Evolutionary conservation across 148 eudicot species (phyloP), one percentile per base, ranked within the genome.

Genomic region (Silene conica): DNA sequence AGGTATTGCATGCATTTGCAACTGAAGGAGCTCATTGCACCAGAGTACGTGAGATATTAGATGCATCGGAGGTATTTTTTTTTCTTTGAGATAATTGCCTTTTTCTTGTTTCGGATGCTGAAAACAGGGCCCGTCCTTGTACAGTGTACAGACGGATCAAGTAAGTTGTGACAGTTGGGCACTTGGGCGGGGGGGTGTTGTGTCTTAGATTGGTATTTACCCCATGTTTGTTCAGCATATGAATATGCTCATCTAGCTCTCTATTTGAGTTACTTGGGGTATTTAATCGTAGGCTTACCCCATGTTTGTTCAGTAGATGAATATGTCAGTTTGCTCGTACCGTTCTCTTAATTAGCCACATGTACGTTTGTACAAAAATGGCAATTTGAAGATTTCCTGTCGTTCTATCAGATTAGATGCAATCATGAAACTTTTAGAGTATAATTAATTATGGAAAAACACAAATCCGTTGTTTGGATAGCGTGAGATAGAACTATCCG

Each of bases 1-100:
- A 94, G 98, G 98, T 95, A 68, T 81, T 95, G 82, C 98, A 90
- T 81, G 98, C 98, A 68, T 95, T 95, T 84, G 97, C 98, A 69
- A 84, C 97, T 28, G 98, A 95, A 83, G 98, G 98, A 74, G 96
- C 96, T 67, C 91, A 95, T 71, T 92, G 97, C 81, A 79, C 80
- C 67, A 92, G 89, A 90, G 98, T 95, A 65, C 97, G 88, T 55
- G 97, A 90, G 64, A 88, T 95, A 83, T 81, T 95, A 67, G 83
- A 87, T 85, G 78, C 88, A 63, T 95, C 98, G 50, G 87, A 88
- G 74, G 98, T 95, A 95, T 90, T 93, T 87, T 63, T 16, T 5
- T 26, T 20, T 48, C 68, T 61, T 20, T 25, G 31, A 19, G 58
- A 45, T 16, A 21, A 12, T 12, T 7, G 18, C 9, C 61, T 6